These are phyloP conservation scores for Globisporangium nunn DNA, from an alignment of 352 stramenopile genomes.

Conservation along the genomic window DNA sequence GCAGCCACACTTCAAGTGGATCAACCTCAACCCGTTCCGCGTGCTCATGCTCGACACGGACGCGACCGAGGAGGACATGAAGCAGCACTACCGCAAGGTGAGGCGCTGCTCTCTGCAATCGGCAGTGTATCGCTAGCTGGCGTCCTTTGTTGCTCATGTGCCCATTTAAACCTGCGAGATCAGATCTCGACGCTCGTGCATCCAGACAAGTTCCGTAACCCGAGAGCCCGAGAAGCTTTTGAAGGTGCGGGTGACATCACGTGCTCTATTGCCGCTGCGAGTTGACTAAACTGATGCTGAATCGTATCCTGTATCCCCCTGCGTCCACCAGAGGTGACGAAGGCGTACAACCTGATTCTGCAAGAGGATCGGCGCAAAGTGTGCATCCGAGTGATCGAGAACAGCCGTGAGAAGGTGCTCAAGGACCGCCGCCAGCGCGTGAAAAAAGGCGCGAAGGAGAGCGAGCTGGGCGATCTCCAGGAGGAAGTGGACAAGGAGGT, in stretches of 20 bases:
- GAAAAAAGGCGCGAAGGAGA: conserved; percentile 79
- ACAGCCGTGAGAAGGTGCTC: conserved; percentile 50
- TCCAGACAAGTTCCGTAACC: conserved; percentile 75
- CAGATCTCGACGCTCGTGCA: conserved; percentile 86
- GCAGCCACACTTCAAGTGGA: conserved; percentile 77
- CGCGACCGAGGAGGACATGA: conserved; percentile 85
- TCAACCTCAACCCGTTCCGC: conserved; percentile 86
- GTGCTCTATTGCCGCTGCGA: background rate
- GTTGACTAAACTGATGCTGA: background rate
- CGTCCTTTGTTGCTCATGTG: too few relatives aligned
- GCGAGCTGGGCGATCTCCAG: conserved; percentile 49
- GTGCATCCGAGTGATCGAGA: conserved; percentile 74
- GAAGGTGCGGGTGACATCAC: conserved; percentile 39
- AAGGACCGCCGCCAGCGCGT: conserved; percentile 70
- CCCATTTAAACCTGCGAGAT: background rate
- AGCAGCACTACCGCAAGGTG: conserved; percentile 87
- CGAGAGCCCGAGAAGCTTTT: conserved; percentile 75
- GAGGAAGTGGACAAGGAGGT: conserved; percentile 71
- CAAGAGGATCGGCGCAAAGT: conserved; percentile 82
- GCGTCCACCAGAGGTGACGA: conserved; percentile 68
- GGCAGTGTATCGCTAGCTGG: too few relatives aligned
- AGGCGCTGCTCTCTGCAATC: background rate
- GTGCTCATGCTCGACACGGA: conserved; percentile 86
- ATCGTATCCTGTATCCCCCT: background rate
- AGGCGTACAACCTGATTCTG: conserved; percentile 78